These are phyloP conservation scores for Dioszegia crocea DNA, from an alignment of 768 basidiomycete genomes.

Conservation along the genomic window DNA sequence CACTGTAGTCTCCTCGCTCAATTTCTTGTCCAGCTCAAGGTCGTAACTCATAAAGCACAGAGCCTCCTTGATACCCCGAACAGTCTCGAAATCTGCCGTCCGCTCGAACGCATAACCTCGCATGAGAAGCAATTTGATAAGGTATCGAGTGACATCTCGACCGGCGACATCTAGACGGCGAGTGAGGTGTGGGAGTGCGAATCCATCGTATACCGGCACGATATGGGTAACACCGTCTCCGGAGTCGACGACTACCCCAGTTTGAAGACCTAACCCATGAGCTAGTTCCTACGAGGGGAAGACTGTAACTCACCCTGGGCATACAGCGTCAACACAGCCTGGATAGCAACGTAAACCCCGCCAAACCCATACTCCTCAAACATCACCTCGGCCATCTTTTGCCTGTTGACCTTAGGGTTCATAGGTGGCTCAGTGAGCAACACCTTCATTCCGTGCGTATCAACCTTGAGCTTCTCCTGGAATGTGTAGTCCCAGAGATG, in stretches of 20 bases:
- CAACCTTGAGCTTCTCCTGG: conserved; percentile 84
- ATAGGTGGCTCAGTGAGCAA: conserved; percentile 97
- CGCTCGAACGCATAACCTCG: conserved; percentile 99
- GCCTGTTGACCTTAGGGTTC: conserved; percentile 91
- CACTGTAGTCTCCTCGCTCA: conserved; percentile 93
- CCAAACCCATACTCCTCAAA: conserved; percentile 97
- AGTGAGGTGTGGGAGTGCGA: conserved; percentile 89
- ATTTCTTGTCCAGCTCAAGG: conserved; percentile 85
- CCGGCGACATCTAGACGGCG: conserved; percentile 94
- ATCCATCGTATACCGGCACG: conserved; percentile 97
- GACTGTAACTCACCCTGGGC: conserved; percentile 73
- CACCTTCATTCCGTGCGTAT: conserved; percentile 80
- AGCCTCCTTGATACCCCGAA: conserved; percentile 97
- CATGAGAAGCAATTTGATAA: conserved; percentile 99
- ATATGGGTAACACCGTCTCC: conserved; percentile 99
- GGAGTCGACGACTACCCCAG: conserved; percentile 97
- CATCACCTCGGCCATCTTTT: conserved; percentile 96
- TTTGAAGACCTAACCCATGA: conserved; percentile 73
- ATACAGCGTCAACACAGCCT: conserved; percentile 95
- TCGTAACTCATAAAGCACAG: conserved; percentile 98
- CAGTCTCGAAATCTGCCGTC: conserved; percentile 98
- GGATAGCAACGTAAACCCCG: conserved; percentile 95
- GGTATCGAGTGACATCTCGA: conserved; percentile 93
- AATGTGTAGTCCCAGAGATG: conserved; percentile 99
- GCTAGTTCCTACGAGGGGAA: background rate